Evolutionary conservation across 2,329 filamentous ascomycete genomes (phyloP).

Genomic region (Hymenoscyphus infarciens): DNA sequence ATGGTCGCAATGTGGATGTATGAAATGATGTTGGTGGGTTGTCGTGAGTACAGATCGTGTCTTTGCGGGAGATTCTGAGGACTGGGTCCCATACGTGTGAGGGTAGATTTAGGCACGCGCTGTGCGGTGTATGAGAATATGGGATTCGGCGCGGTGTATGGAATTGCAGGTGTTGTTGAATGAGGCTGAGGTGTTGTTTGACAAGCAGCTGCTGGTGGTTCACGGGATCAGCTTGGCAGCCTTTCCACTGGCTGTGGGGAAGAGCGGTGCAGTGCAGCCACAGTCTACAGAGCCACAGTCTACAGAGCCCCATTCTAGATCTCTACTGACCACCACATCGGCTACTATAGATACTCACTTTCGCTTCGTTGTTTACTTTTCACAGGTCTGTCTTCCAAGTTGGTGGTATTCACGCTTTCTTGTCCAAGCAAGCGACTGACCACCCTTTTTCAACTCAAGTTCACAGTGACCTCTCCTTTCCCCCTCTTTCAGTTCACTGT

Average conservation of each 20-base stretch:
- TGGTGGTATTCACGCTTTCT: no score
- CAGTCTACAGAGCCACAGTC: neutral
- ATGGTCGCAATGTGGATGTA: constrained; percentile 16
- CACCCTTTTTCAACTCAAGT: neutral
- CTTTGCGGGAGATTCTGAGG: constrained; percentile 23
- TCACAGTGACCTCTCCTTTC: neutral
- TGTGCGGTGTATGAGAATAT: neutral
- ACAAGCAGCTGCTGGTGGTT: neutral
- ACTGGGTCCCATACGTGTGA: constrained; percentile 28
- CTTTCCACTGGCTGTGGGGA: neutral
- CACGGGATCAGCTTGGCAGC: neutral
- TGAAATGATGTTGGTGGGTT: constrained; percentile 14
- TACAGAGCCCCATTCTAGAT: no score
- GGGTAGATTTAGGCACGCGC: constrained; percentile 13
- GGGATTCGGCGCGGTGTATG: neutral
- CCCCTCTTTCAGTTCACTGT: neutral
- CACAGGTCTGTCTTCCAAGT: no score
- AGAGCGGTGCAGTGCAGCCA: neutral
- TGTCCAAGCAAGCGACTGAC: no score
- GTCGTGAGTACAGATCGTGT: constrained; percentile 31
- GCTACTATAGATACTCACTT: neutral
- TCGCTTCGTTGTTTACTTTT: neutral
- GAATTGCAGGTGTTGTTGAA: neutral
- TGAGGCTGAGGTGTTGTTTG: neutral
- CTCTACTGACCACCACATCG: neutral